Evolutionary conservation across 2,329 filamentous ascomycete genomes (phyloP), one percentile per base, ranked within the genome.

Genomic region (Onygena corvina): DNA sequence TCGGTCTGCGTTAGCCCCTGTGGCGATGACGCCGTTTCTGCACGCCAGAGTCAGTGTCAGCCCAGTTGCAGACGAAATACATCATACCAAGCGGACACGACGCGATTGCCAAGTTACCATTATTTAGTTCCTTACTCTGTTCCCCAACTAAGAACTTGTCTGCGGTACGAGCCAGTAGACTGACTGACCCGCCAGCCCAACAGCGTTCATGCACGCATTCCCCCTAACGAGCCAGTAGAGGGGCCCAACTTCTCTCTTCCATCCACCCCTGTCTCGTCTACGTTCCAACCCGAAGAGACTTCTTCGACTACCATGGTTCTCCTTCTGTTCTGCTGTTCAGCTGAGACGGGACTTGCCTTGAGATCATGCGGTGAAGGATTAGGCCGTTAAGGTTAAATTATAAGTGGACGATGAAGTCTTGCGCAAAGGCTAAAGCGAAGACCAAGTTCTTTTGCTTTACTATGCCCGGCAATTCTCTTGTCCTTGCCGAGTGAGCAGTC

Each of bases 371-470:
- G 36, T 40, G 36, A 40, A 40, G 36, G 20, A 23, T 23, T 40
- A 40, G 18, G 34, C 21, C 25, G 36, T 40, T 40, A 40, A 40
- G 36, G 36, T 40, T 40, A 40, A 40, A 40, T 40, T 40, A 40
- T 23, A 33, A 40, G 36, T 40, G 36, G 36, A 40, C n/a, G 36
- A 23, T 12, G 36, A 40, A 38, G 36, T 18, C n/a, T 21, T 21
- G 20, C 20, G 4, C 21, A 21, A 40, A 23, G 36, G 36, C 36
- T 40, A 40, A 40, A n/a, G 12, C 11, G 11, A 11, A 21, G 34
- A 9, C 34, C 14, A 14, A 18, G 34, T 18, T 20, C 16, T 38
- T 38, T 18, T 38, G 18, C 34, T 9, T 38, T 4, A 18, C 34
- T 18, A 38, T 38, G 34, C 34, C 34, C 27, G 27, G 27, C 27